phyloP scores from a whole-genome alignment of 176 grass and related monocot genomes.

The Oryza brachyantha region DNA sequence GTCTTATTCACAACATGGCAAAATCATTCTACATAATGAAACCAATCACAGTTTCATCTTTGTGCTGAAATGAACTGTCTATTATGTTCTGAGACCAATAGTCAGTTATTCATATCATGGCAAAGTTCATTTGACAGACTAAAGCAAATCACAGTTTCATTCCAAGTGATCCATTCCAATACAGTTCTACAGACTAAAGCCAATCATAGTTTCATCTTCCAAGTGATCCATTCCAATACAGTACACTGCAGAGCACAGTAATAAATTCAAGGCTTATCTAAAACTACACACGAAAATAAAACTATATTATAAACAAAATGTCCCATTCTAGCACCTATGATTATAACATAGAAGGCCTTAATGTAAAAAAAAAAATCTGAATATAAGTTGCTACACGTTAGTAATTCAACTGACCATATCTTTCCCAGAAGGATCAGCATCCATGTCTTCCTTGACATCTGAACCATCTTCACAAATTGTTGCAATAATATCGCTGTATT shows the following conservation, averaged over 20 bases:
- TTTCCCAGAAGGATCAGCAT: slow-evolving; percentile 50
- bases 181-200: not conserved
- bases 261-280: not conserved
- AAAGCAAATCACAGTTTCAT: slow-evolving; percentile 24
- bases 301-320: slow-evolving; percentile 13
- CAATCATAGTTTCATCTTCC: slow-evolving; percentile 26
- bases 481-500: slow-evolving; percentile 53
- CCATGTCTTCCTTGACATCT: slow-evolving; percentile 48
- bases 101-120: not conserved
- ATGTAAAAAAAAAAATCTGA: slow-evolving; percentile 11
- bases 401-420: slow-evolving; percentile 52
- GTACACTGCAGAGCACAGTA: not conserved
- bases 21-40: slow-evolving; percentile 6
- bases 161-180: not conserved
- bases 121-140: slow-evolving; percentile 14
- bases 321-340: not conserved
- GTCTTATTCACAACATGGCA: not conserved
- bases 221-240: not conserved
- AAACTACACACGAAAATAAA: not conserved
- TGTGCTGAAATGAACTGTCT: not conserved
- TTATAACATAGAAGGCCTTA: not conserved
- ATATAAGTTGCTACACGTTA: not conserved
- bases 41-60: slow-evolving; percentile 32
- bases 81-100: not conserved
- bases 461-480: slow-evolving; percentile 56